A percentile compares a stretch with the other conserved stretches of the same genome.
phyloP scores from a whole-genome alignment of 2,329 filamentous ascomycete species.

The Ophiostoma sp. region DNA sequence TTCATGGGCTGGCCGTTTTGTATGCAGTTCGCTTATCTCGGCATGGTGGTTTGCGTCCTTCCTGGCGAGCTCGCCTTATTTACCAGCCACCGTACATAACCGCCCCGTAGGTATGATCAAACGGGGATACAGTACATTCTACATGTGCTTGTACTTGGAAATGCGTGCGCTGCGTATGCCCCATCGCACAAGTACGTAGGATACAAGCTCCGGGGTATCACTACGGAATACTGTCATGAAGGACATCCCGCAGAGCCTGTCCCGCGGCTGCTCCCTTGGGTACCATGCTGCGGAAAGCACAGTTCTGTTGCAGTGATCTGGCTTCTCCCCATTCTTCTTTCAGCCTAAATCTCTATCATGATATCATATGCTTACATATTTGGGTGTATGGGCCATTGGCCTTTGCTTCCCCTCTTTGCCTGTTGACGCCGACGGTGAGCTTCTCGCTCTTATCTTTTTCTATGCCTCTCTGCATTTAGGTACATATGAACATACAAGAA shows the following conservation, averaged over 20 bases:
- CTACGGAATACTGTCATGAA: neutral
- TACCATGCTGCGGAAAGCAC: neutral
- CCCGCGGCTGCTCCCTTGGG: slow-evolving; percentile 5
- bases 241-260: neutral
- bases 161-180: too few species aligned
- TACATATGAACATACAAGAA: neutral
- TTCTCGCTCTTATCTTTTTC: neutral
- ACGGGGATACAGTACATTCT: too few species aligned
- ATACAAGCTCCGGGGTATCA: too few species aligned
- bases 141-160: too few species aligned
- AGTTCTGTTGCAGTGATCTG: neutral
- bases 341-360: slow-evolving; percentile 2
- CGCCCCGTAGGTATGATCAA: too few species aligned
- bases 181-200: too few species aligned
- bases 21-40: slow-evolving; percentile 21
- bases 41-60: slow-evolving; percentile 3
- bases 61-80: neutral
- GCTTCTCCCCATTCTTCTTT: neutral
- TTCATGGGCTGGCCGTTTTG: neutral
- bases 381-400: neutral
- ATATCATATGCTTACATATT: slow-evolving; percentile 1
- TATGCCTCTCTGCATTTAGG: neutral
- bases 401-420: neutral
- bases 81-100: neutral
- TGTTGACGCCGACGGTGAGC: slow-evolving; percentile 4